phyloP scores from a whole-genome alignment of 139 green algal genomes.

The Edaphochlamys debaryana region DNA sequence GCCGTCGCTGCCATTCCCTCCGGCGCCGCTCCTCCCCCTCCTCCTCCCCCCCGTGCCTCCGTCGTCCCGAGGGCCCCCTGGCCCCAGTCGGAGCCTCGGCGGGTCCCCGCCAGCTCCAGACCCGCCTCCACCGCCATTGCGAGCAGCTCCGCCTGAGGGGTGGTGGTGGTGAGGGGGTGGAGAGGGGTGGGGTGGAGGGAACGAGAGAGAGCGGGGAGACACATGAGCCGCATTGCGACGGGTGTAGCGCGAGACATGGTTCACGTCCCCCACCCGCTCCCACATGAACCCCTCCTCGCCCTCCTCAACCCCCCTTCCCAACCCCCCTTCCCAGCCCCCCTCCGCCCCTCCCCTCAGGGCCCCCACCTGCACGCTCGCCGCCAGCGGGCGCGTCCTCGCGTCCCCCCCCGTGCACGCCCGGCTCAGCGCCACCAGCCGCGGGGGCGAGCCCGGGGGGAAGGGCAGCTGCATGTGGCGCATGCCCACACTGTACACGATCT shows the following conservation, averaged over 20 bases:
- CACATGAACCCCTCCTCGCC: not conserved
- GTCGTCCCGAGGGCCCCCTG: too few species aligned
- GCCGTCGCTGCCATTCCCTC: too few species aligned
- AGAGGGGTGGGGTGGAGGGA: not conserved
- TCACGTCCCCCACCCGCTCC: too few species aligned
- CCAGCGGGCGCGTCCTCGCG: not conserved
- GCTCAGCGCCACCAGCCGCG: not conserved
- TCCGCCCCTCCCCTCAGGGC: not conserved
- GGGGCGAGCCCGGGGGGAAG: slow-evolving; percentile 9
- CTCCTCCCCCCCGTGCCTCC: too few species aligned
- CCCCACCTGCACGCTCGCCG: not conserved
- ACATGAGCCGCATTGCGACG: not conserved
- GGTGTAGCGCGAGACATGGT: too few species aligned
- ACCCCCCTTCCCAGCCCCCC: not conserved
- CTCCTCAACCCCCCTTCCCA: not conserved
- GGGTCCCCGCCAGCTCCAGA: not conserved
- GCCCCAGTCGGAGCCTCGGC: too few species aligned
- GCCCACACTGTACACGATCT: slow-evolving; percentile 43
- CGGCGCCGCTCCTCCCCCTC: too few species aligned
- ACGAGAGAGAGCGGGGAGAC: not conserved
- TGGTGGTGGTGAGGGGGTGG: too few species aligned
- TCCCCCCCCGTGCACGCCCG: slow-evolving; percentile 3
- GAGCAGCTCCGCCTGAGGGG: not conserved
- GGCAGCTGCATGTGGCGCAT: slow-evolving; percentile 28
- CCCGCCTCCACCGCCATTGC: not conserved